Evolutionary conservation across 371 early-diverging fungal genomes (phyloP), one percentile per base, ranked within the genome.

Genomic region (Zancudomyces culisetae): DNA sequence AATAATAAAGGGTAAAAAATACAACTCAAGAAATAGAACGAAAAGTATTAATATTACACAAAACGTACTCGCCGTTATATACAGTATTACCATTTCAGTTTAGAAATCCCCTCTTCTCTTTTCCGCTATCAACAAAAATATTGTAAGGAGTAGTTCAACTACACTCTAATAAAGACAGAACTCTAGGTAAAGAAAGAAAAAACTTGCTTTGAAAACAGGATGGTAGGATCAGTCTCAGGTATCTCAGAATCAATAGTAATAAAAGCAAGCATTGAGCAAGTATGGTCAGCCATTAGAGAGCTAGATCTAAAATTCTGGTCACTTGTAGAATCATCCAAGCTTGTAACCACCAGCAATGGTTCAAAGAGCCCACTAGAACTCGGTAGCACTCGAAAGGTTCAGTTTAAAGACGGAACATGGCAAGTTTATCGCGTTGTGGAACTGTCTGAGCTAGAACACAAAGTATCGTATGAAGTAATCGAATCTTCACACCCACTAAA

Each of bases 351-450:
- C 19, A 51, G 59, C 23, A 49, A 56, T 26, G 57, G 58, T 29
- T 69, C 68, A 59, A 63, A 66, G 63, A 47, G 19, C 49, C 18
- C 13, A 29, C 6, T 29, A 20, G 10, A 45, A 61, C 74, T 79
- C 27, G 79, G 79, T 19, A 63, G 73, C 46, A 56, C 63, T 50
- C 67, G 77, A 55, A 72, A 59, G 41, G 63, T 77, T 35, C 65
- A 64, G 13, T 79, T 75, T 59, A 70, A 71, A 50, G 80, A 79
- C 43, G 79, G 79, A 22, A 71, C 79, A 26, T 68, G 71, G 8
- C 74, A 77, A 62, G 62, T 62, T 48, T 66, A 65, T 61, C 65
- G 68, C 43, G 54, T 79, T 40, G 61, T 75, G 10, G 77, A 76
- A 60, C 53, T 77, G 39, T 71, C 70, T 20, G 74, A 77, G 55